Percentiles rank a stretch among this genome's conserved stretches.
phyloP scores from a whole-genome alignment of 1,139 yeast species.

The Starmera stellimalicola region DNA sequence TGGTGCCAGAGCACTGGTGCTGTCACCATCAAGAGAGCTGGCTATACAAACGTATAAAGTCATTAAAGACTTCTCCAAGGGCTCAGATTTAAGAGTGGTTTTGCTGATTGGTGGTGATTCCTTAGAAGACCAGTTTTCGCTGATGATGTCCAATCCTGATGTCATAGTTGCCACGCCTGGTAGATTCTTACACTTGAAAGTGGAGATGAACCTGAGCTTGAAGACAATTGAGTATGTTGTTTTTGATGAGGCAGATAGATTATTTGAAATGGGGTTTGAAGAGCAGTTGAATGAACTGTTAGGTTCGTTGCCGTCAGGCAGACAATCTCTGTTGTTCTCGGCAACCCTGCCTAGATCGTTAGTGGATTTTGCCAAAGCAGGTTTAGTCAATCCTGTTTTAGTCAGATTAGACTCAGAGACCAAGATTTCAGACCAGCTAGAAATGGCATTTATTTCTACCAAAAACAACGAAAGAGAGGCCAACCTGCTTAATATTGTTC shows the following conservation, averaged over 20 bases:
- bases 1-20: constrained; percentile 80
- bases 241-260: constrained; percentile 96
- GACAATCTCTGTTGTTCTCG: constrained; percentile 86
- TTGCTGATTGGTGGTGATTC: constrained; percentile 96
- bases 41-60: constrained; percentile 89
- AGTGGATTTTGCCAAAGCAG: constrained; percentile 97
- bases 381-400: constrained; percentile 81
- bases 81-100: constrained; percentile 74
- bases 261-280: constrained; percentile 95
- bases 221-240: constrained; percentile 80
- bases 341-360: constrained; percentile 91
- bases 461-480: constrained; percentile 89
- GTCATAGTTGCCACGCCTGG: constrained; percentile 97
- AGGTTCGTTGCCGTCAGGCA: constrained; percentile 67
- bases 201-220: constrained; percentile 87
- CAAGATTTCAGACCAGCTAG: constrained; percentile 80
- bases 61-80: constrained; percentile 78
- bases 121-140: constrained; percentile 86
- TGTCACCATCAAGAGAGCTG: constrained; percentile 91
- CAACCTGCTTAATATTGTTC: constrained; percentile 61
- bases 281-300: constrained; percentile 88
- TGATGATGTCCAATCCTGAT: constrained; percentile 93
- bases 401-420: constrained; percentile 89
- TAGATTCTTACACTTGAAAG: constrained; percentile 87
- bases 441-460: constrained; percentile 78